Percentiles rank a stretch among this genome's conserved stretches.
Conservation (phyloP, 2,329 filamentous ascomycete species). For the Aspergillus novofumigatus region DNA sequence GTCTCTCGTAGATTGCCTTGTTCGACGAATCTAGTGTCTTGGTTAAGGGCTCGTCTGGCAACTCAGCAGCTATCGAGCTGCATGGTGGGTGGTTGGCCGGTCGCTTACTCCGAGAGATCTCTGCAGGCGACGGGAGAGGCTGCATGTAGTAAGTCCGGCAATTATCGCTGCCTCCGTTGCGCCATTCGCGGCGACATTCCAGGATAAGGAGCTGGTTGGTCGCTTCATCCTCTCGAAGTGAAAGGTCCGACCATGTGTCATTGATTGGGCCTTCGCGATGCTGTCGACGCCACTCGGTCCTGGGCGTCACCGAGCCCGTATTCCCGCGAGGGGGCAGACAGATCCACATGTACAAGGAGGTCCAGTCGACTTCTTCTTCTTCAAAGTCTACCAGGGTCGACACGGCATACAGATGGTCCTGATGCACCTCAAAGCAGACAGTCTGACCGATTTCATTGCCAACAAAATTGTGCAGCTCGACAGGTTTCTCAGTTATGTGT, state of each 20-base stretch:
- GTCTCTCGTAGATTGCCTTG: constrained; percentile 33
- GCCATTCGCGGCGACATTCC: constrained; percentile 68
- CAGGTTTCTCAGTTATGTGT: constrained; percentile 41
- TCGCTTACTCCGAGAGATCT: constrained; percentile 17
- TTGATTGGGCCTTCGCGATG: constrained; percentile 69
- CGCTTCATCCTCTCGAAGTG: constrained; percentile 56
- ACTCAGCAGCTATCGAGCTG: constrained; percentile 10
- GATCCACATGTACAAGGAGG: constrained; percentile 65
- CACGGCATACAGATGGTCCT: constrained; percentile 63
- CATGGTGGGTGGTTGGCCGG: constrained; percentile 4
- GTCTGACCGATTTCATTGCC: constrained; percentile 63
- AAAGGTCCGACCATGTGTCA: constrained; percentile 67
- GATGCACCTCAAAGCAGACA: constrained; percentile 68
- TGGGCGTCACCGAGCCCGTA: constrained; percentile 43
- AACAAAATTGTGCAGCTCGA: constrained; percentile 56
- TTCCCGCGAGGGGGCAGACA: constrained; percentile 53
- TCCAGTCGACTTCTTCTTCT: constrained; percentile 61
- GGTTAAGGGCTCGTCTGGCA: constrained; percentile 27
- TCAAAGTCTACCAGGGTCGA: constrained; percentile 63
- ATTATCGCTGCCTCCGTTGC: constrained; percentile 52
- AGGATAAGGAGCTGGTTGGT: constrained; percentile 58
- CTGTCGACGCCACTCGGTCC: constrained; percentile 60
- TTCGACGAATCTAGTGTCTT: constrained; percentile 23
- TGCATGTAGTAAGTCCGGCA: constrained; percentile 63
- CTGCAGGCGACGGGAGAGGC: constrained; percentile 29